Evolutionary conservation across 2,329 filamentous ascomycete species (phyloP).

Genomic region (Fusarium penzigii): DNA sequence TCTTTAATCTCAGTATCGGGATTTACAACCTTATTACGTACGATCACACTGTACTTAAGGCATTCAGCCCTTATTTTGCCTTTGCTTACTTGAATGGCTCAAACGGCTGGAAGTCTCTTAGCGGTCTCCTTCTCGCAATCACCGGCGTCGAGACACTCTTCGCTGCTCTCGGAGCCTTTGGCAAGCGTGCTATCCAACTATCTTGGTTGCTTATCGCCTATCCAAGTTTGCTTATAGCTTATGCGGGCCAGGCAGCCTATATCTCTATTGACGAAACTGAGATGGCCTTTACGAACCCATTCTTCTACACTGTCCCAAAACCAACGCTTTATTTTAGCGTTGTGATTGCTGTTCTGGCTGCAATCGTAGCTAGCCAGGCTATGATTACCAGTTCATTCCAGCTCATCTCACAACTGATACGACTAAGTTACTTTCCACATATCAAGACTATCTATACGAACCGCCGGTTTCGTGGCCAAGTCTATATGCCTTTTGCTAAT

Average conservation of each 20-base stretch:
- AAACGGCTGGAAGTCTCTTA: conserved; percentile 62
- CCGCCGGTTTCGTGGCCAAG: conserved; percentile 66
- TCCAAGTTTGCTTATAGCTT: conserved; percentile 64
- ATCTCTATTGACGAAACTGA: conserved; percentile 57
- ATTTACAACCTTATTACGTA: conserved; percentile 60
- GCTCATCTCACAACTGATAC: conserved; percentile 67
- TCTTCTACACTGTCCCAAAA: conserved; percentile 68
- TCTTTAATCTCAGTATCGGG: conserved; percentile 60
- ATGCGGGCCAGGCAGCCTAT: conserved; percentile 72
- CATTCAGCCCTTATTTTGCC: conserved; percentile 59
- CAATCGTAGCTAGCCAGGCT: conserved; percentile 74
- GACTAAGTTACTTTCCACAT: conserved; percentile 68
- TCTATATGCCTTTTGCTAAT: conserved; percentile 74
- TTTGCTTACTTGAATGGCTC: conserved; percentile 60
- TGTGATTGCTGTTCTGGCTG: conserved; percentile 66
- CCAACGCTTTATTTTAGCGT: conserved; percentile 68
- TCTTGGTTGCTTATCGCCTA: conserved; percentile 69
- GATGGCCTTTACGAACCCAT: conserved; percentile 56
- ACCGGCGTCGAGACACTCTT: conserved; percentile 78
- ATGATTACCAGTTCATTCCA: conserved; percentile 76
- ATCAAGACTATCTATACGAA: conserved; percentile 72
- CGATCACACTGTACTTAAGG: conserved; percentile 53
- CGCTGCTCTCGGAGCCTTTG: conserved; percentile 74
- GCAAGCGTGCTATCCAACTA: conserved; percentile 67
- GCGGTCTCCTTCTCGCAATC: conserved; percentile 70